phyloP scores from a whole-genome alignment of 495 filamentous ascomycete species.

The Penicillium arizonense region DNA sequence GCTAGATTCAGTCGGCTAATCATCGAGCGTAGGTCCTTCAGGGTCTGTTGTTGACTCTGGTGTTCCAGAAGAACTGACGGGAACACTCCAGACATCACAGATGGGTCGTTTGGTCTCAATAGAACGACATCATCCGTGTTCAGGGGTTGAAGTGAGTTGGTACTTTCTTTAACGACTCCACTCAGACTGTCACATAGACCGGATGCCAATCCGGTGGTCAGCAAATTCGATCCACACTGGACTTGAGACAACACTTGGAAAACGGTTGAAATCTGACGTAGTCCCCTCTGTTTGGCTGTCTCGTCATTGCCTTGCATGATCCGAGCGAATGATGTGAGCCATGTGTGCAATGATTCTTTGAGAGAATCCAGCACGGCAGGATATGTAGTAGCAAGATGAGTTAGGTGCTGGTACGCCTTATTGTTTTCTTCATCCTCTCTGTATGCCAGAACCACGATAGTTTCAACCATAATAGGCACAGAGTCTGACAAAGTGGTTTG shows the following conservation, averaged over 20 bases:
- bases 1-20: constrained; percentile 38
- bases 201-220: constrained; percentile 65
- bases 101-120: constrained; percentile 31
- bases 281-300: constrained; percentile 63
- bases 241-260: constrained; percentile 66
- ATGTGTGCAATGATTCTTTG: constrained; percentile 72
- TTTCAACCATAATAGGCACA: constrained; percentile 73
- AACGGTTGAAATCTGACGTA: constrained; percentile 70
- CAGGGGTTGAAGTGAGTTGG: constrained; percentile 28
- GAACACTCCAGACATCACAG: constrained; percentile 2
- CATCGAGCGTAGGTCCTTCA: constrained; percentile 49
- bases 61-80: constrained; percentile 58
- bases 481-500: constrained; percentile 68
- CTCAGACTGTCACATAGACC: constrained; percentile 48
- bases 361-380: constrained; percentile 62
- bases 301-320: constrained; percentile 87
- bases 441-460: constrained; percentile 69
- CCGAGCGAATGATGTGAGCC: constrained; percentile 76
- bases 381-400: constrained; percentile 62
- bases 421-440: constrained; percentile 41
- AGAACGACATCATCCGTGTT: constrained; percentile 16
- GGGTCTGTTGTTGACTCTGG: constrained; percentile 62
- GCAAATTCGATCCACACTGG: constrained; percentile 64
- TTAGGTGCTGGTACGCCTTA: constrained; percentile 45
- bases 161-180: constrained; percentile 32